Base-by-base conservation (phyloP, 2,329 filamentous ascomycete species). In the Phialophora macrospora region DNA sequence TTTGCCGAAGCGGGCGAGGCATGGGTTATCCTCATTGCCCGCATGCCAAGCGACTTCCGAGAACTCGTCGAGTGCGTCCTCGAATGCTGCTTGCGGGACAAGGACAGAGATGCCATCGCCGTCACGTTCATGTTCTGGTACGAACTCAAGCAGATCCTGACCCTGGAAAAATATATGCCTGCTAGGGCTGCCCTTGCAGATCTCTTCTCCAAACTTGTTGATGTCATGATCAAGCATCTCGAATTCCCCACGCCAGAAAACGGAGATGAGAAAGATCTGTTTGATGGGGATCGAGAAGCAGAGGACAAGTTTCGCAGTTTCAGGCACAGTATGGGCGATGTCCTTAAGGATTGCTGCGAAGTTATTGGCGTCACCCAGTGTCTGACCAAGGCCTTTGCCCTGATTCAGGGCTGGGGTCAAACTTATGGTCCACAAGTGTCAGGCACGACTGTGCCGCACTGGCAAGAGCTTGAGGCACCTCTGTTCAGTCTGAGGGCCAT, bases 111-210 rank as follows among this genome's bases (percentile, higher is more conserved):
- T 71, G 92, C 93, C 4, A 93, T 99, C 69, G 91, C 92, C 61
- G 88, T 95, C 73, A 99, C 96, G 0, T 99, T 99, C 79, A 88
- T 88, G 71, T 98, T 99, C 80, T 99, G 95, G 95, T 98, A 96
- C 76, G 95, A 99, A 75, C 85, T 99, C 55, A 99, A 99, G 82
- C 93, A 97, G 77, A 97, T 96, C 76, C 84, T 99, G 55, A 93
- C 93, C 1, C 79, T 99, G 60, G 94, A 98, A 41, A 90, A 90
- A 71, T 99, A 97, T 76, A 90, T 91, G 59, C 86, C 93, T 73
- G 90, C 93, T 48, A 88, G 93, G 59, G 78, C 92, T 69, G 85
- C 90, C 72, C 86, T 92, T 62, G 83, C 91, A 41, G 91, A 96
- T 71, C 82, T 97, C 55, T 99, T 92, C 78, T 91, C 92, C 1